Evolutionary conservation across 441 rosid species (phyloP).

Genomic region (Populus tomentosa): DNA sequence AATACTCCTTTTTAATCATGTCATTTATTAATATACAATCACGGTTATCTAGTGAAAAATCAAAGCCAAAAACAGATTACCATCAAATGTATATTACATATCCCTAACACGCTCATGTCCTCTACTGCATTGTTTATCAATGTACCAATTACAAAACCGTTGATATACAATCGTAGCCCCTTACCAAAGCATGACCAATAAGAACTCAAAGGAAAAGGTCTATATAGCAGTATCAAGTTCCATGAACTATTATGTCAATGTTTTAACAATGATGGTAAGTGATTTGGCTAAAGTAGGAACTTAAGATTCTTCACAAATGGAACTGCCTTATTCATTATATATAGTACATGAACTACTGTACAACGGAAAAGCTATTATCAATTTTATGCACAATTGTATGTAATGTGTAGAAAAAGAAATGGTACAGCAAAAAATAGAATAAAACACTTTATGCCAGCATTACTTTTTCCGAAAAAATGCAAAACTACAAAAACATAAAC

Average conservation of each 20-base stretch:
- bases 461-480: background rate
- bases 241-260: background rate
- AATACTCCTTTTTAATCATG: background rate
- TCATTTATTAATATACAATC: background rate
- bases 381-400: background rate
- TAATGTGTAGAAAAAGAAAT: background rate
- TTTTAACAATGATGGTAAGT: background rate
- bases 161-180: background rate
- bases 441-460: background rate
- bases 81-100: background rate
- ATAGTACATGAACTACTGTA: background rate
- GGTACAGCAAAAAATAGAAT: background rate
- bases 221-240: background rate
- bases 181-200: background rate
- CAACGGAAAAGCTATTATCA: background rate
- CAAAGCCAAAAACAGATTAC: background rate
- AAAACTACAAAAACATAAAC: conserved; percentile 4
- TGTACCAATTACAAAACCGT: background rate
- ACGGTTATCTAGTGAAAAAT: background rate
- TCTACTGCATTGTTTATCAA: background rate
- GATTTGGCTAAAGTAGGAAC: background rate
- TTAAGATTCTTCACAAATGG: background rate
- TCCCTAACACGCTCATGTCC: background rate
- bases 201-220: background rate
- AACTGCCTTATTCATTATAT: background rate